Conservation (phyloP, 1,284 basidiomycete species). For the Xerocomus nothofagi region DNA sequence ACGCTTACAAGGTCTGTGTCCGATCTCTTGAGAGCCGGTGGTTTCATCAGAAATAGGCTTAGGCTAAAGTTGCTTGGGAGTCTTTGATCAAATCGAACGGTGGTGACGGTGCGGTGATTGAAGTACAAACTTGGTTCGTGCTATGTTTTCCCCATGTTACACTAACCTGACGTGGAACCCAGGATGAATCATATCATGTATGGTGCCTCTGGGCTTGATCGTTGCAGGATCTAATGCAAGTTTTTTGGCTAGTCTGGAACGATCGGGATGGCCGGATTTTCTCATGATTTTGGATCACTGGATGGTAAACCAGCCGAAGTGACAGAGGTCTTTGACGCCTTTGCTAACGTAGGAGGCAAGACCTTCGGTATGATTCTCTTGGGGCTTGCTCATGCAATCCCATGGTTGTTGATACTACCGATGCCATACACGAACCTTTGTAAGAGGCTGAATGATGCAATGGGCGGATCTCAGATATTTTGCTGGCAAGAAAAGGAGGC, state of each 20-base stretch:
- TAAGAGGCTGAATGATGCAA: constrained; percentile 38
- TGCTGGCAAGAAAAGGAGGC: constrained; percentile 47
- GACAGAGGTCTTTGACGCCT: constrained; percentile 46
- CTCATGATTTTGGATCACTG: constrained; percentile 56
- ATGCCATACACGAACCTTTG: constrained; percentile 39
- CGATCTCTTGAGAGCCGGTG: too few species aligned
- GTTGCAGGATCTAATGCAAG: too few species aligned
- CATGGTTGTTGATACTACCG: constrained; percentile 45
- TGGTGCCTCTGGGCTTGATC: too few species aligned
- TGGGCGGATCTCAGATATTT: constrained; percentile 47
- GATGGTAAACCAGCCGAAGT: constrained; percentile 47
- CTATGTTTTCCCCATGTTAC: too few species aligned
- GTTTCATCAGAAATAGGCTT: too few species aligned
- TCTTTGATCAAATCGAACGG: too few species aligned
- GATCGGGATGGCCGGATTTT: constrained; percentile 61
- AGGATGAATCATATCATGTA: too few species aligned
- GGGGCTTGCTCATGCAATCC: constrained; percentile 44
- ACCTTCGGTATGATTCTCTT: constrained; percentile 35
- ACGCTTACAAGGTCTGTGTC: too few species aligned
- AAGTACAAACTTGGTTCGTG: too few species aligned
- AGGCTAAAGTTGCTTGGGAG: too few species aligned
- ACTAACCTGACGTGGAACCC: too few species aligned
- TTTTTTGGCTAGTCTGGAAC: constrained; percentile 53
- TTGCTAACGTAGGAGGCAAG: constrained; percentile 28
- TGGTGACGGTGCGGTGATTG: too few species aligned